Percentiles rank a stretch among this genome's conserved stretches.
These are phyloP conservation scores for Ziziphus jujuba DNA, from an alignment of 306 rosid species.

Conservation along the genomic window DNA sequence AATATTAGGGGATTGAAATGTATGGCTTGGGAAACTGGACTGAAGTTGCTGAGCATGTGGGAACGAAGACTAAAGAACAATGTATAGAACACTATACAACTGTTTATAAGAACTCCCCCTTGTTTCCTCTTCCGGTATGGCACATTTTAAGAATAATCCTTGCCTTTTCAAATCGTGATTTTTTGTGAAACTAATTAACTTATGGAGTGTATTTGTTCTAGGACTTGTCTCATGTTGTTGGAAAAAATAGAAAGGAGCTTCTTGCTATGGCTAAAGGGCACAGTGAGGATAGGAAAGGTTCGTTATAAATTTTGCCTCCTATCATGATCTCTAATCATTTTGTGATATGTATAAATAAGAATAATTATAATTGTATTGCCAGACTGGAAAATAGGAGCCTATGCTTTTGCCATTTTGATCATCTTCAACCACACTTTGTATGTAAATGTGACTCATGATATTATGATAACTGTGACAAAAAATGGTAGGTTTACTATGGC, in stretches of 20 bases:
- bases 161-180: conserved; percentile 17
- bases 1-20: conserved; percentile 86
- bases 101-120: conserved; percentile 72
- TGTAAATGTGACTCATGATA: not conserved
- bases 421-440: not conserved
- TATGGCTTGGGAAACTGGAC: conserved; percentile 98
- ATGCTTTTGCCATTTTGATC: conserved; percentile 8
- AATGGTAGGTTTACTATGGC: not conserved
- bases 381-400: conserved; percentile 9
- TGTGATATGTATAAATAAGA: not conserved
- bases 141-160: conserved; percentile 23
- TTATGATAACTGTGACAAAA: not conserved
- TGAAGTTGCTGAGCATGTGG: conserved; percentile 99
- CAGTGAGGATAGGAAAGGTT: conserved; percentile 92
- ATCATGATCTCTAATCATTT: not conserved
- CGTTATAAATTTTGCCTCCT: conserved; percentile 22
- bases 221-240: conserved; percentile 98
- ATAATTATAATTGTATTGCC: not conserved
- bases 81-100: conserved; percentile 86
- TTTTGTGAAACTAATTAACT: conserved; percentile 24
- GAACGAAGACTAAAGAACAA: conserved; percentile 87
- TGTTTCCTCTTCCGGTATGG: conserved; percentile 93
- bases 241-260: conserved; percentile 91
- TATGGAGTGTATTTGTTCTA: conserved; percentile 39
- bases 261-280: conserved; percentile 98